Evolutionary conservation across 805 yeast genomes (phyloP).

Genomic region (Diddensiella transvaalensis): DNA sequence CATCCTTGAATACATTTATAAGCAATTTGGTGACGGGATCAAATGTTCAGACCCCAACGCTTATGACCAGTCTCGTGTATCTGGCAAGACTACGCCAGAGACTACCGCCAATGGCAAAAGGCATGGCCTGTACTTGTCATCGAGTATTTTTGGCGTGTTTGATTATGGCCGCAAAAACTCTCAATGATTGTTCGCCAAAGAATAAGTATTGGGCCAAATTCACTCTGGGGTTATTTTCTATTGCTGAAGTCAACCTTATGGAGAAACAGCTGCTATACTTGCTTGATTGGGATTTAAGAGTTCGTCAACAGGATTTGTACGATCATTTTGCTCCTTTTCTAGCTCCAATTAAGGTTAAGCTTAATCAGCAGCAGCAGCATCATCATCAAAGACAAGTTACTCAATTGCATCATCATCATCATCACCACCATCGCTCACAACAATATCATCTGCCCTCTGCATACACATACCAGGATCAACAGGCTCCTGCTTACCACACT

Average conservation of each 20-base stretch:
- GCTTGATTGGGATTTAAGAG: conserved; percentile 79
- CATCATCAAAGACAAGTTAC: conserved; percentile 3
- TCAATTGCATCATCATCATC: conserved; percentile 2
- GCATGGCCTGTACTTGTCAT: conserved; percentile 87
- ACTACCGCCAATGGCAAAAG: conserved; percentile 83
- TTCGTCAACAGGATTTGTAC: conserved; percentile 66
- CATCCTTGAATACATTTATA: conserved; percentile 51
- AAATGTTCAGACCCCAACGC: conserved; percentile 90
- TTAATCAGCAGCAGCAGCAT: conserved; percentile 23
- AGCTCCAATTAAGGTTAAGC: conserved; percentile 60
- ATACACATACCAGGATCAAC: background rate
- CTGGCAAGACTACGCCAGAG: conserved; percentile 70
- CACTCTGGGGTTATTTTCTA: conserved; percentile 76
- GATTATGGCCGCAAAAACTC: conserved; percentile 84
- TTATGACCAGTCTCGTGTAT: conserved; percentile 89
- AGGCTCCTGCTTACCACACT: conserved; percentile 5
- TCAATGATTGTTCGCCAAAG: conserved; percentile 91
- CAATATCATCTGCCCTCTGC: conserved; percentile 7
- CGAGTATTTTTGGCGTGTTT: conserved; percentile 86
- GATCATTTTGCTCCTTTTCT: conserved; percentile 71
- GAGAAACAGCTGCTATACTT: conserved; percentile 83
- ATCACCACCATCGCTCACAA: conserved; percentile 1
- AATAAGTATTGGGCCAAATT: conserved; percentile 95
- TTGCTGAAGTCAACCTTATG: conserved; percentile 81
- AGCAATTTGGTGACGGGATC: conserved; percentile 69